Base-by-base conservation (phyloP, 116 monocot genomes). In the Posidonia oceanica region DNA sequence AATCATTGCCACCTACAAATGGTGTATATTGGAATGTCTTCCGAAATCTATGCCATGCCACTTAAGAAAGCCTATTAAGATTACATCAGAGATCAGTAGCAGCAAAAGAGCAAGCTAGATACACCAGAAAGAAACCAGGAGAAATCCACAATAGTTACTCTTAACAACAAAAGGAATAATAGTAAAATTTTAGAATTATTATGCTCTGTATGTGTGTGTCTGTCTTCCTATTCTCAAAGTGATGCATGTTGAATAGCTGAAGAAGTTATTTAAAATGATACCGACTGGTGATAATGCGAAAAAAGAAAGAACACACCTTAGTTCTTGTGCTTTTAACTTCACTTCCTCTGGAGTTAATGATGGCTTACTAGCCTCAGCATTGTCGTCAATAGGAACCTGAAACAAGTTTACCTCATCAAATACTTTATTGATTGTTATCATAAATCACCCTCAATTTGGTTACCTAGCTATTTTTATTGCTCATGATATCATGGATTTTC, bases 241-340 rank as follows among this genome's bases (percentile, higher is more conserved):
- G 10, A 21, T 21, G 41, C 66, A 66, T 41, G 18, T 66, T 41
- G 18, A 48, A 6, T 20, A 38, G n/a, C n/a, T 3, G 5, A 42
- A 11, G 41, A 6, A 38, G 36, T 36, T 11, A 70, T n/a, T 36
- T 53, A 23, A 39, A 70, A 68, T 15, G 14, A 29, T 29, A 29
- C 29, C 1, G 29, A 29, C 29, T 29, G 29, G 29, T 29, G 36
- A 52, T 4, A 12, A 48, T 48, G 51, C 23, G 4, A 0, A 37
- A 57, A 40, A 38, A 21, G 37, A 42, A 6, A 18, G 41, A 36
- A 77, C 78, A 67, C 71, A 91, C 96, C 92, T 67, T 64, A 97
- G 82, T 66, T 97, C 92, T 70, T 97, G 85, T 20, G 96, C 92
- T 79, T 89, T 97, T 71, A 78, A 72, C 78, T 92, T 97, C 61